Evolutionary conservation across 2,329 filamentous ascomycete species (phyloP).

Genomic region (Aspergillus luchuensis): DNA sequence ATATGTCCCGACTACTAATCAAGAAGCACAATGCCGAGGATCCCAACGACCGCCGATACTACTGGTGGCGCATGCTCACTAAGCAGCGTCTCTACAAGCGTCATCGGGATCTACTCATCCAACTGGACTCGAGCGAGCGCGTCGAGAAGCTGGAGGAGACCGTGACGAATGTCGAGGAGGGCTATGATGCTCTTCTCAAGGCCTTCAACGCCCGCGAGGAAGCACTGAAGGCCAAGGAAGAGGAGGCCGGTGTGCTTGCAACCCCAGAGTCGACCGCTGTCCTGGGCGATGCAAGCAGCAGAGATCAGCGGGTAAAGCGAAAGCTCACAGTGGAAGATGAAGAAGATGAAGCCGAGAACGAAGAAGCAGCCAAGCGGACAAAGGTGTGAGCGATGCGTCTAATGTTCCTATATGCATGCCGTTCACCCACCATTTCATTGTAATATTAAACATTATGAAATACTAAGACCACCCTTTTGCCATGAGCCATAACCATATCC

Average conservation of each 20-base stretch:
- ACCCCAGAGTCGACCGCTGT: slow-evolving; percentile 30
- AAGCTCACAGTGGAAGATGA: slow-evolving; percentile 38
- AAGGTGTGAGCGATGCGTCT: slow-evolving; percentile 28
- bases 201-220: slow-evolving; percentile 38
- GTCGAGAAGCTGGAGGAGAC: slow-evolving; percentile 63
- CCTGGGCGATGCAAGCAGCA: slow-evolving; percentile 26
- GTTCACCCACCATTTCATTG: slow-evolving; percentile 1
- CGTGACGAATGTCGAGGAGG: slow-evolving; percentile 58
- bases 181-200: slow-evolving; percentile 59
- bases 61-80: slow-evolving; percentile 65
- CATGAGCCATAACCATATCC: not conserved
- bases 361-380: slow-evolving; percentile 31
- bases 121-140: slow-evolving; percentile 59
- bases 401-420: slow-evolving; percentile 4
- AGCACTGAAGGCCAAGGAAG: slow-evolving; percentile 30
- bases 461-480: not conserved
- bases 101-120: slow-evolving; percentile 61
- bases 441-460: slow-evolving; percentile 14
- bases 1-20: slow-evolving; percentile 54
- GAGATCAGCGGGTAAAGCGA: slow-evolving; percentile 31
- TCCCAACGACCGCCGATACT: slow-evolving; percentile 61
- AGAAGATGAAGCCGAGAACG: slow-evolving; percentile 27
- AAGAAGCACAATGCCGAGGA: slow-evolving; percentile 51
- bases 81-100: slow-evolving; percentile 65
- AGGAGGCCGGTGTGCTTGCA: slow-evolving; percentile 24